Evolutionary conservation across 2,329 filamentous ascomycete species (phyloP), one percentile per base, ranked within the genome.

Genomic region (Diaporthe destruens): DNA sequence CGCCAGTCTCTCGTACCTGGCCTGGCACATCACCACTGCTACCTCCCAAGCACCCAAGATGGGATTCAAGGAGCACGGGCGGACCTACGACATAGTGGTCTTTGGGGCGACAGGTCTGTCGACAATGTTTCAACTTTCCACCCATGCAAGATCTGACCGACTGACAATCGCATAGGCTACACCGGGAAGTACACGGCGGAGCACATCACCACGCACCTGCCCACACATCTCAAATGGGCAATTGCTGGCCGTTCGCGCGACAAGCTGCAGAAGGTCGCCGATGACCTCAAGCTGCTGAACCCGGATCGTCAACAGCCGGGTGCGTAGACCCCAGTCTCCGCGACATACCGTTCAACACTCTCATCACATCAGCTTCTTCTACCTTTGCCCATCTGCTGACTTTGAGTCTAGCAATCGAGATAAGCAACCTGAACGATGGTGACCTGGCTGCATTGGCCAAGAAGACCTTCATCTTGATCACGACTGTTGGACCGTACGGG

Each of bases 201-300:
- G 80, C 90, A 96, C 81, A 92, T 98, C 78, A 87, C 90, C 68
- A 87, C 87, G 18, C 84, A 89, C 75, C 85, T 94, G 0, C 93
- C 95, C 0, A 94, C 92, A 23, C 89, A 94, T 80, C 81, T 97
- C 74, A 94, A 90, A 84, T 98, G 95, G 95, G 95, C 94, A 18
- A 86, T 98, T 71, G 94, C 94, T 57, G 95, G 95, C 39, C 92
- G 95, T 34, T 95, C 93, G n/a, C 84, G 87, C 63, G 84, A 86
- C 63, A 98, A 98, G 81, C 87, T 98, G 6, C 88, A 92, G 76
- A 83, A 84, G 53, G 82, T 98, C 14, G 89, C 91, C 9, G 85
- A 90, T 68, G 90, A 93, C 70, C 87, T 95, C 80, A 90, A 90
- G 77, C 80, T 83, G 71, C 78, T 93, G 72, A 93, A 93, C 79